Percentiles rank a stretch among this genome's conserved stretches.
These are phyloP conservation scores for Aspergillus transmontanensis DNA, from an alignment of 2,329 filamentous ascomycete genomes.

Conservation along the genomic window DNA sequence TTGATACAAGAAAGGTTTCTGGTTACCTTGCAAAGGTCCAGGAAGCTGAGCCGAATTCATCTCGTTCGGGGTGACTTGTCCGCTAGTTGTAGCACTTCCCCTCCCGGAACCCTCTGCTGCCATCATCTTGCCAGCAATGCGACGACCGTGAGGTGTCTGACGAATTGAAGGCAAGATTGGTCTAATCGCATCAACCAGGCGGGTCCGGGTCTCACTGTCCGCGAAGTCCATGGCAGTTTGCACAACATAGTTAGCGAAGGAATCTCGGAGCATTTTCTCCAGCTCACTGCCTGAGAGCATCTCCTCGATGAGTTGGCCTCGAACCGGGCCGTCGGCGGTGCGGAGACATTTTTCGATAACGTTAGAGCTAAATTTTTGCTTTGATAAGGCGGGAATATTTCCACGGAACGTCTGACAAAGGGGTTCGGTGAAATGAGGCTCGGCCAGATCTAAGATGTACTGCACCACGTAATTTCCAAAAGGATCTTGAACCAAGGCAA, in stretches of 20 bases:
- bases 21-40: constrained; percentile 30
- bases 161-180: constrained; percentile 83
- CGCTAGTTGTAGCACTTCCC: constrained; percentile 41
- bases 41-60: constrained; percentile 39
- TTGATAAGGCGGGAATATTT: constrained; percentile 72
- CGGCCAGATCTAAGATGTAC: constrained; percentile 94
- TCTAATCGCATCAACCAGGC: constrained; percentile 80
- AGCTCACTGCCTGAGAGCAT: constrained; percentile 75
- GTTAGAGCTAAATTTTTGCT: constrained; percentile 99
- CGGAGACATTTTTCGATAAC: constrained; percentile 96
- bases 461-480: constrained; percentile 99
- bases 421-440: constrained; percentile 84
- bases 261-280: constrained; percentile 85
- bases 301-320: constrained; percentile 82
- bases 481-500: constrained; percentile 87
- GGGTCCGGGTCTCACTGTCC: constrained; percentile 70
- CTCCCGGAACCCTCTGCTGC: constrained; percentile 52
- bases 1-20: constrained; percentile 35
- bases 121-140: constrained; percentile 85
- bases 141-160: constrained; percentile 89
- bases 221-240: constrained; percentile 92
- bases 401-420: constrained; percentile 79
- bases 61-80: constrained; percentile 44
- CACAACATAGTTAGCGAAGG: constrained; percentile 96
- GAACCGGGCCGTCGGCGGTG: constrained; percentile 73